A percentile compares a stretch with the other conserved stretches of the same genome.
These are phyloP conservation scores for Chimonanthus salicifolius DNA, from an alignment of 164 flowering plant genomes.

Conservation along the genomic window DNA sequence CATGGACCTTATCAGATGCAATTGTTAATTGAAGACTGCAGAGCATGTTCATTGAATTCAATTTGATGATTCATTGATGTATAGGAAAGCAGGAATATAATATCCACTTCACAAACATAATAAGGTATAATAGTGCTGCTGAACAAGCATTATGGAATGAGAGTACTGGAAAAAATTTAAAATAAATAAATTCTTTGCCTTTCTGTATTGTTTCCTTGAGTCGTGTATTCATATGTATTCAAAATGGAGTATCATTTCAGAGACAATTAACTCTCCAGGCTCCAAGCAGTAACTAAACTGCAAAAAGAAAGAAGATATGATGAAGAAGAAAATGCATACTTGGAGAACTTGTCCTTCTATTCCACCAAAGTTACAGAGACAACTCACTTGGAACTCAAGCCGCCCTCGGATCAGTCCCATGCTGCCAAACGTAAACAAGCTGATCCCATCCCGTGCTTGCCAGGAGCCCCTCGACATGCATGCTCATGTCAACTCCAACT, in stretches of 20 bases:
- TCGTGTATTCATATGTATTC: neutral
- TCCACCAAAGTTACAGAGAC: neutral
- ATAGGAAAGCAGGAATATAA: too few species aligned
- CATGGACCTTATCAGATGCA: too few species aligned
- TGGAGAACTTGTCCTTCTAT: neutral
- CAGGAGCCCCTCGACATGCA: slow-evolving; percentile 86
- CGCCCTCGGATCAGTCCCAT: slow-evolving; percentile 89
- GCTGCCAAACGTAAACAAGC: slow-evolving; percentile 91
- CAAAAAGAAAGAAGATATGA: neutral
- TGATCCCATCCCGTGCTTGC: slow-evolving; percentile 99
- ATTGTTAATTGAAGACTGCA: too few species aligned
- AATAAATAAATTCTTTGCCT: too few species aligned
- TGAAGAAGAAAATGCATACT: neutral
- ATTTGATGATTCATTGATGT: too few species aligned
- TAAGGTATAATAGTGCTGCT: too few species aligned
- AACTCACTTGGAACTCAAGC: slow-evolving; percentile 21
- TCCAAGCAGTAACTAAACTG: neutral
- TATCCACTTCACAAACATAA: too few species aligned
- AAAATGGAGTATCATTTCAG: neutral
- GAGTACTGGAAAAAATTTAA: too few species aligned
- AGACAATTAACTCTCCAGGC: neutral
- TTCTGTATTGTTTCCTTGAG: neutral
- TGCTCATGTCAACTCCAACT: slow-evolving; percentile 94
- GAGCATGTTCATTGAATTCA: too few species aligned
- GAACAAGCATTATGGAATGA: too few species aligned